Evolutionary conservation across 2,329 filamentous ascomycete species (phyloP).

Genomic region (Exophiala calicioides): DNA sequence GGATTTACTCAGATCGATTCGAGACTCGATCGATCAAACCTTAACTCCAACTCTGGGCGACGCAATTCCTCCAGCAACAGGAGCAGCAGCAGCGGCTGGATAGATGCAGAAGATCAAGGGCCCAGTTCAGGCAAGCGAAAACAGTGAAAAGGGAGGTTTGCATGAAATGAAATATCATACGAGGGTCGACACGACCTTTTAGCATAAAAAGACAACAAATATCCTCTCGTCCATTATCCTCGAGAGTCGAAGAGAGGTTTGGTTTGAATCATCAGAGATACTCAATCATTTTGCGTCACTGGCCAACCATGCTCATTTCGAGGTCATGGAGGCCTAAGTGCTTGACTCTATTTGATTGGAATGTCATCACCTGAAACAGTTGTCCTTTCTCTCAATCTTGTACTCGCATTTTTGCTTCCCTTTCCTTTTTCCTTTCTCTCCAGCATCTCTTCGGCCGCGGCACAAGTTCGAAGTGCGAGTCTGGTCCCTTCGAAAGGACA

Average conservation of each 20-base stretch:
- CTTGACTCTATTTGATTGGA: slow-evolving; percentile 94
- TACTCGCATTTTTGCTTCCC: neutral
- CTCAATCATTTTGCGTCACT: slow-evolving; percentile 53
- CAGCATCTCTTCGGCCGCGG: no score
- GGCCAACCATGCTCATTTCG: slow-evolving; percentile 39
- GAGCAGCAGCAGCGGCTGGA: slow-evolving; percentile 75
- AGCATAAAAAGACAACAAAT: no score
- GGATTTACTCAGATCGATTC: no score
- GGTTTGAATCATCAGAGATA: slow-evolving; percentile 53
- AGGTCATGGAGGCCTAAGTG: slow-evolving; percentile 68
- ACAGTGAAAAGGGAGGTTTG: slow-evolving; percentile 32
- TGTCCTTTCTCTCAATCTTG: neutral
- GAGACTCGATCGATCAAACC: no score
- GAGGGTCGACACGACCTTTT: no score
- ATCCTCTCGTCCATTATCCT: no score
- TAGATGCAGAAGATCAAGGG: slow-evolving; percentile 44
- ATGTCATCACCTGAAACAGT: slow-evolving; percentile 79
- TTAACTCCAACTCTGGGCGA: no score
- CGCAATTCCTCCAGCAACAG: no score
- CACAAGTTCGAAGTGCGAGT: slow-evolving; percentile 43
- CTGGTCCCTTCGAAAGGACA: slow-evolving; percentile 71
- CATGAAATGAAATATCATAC: neutral
- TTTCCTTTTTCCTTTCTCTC: neutral
- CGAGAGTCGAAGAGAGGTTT: slow-evolving; percentile 30
- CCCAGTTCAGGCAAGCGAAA: slow-evolving; percentile 30